Base-by-base conservation (phyloP, 2,329 filamentous ascomycete genomes). In the Talaromyces funiculosus region DNA sequence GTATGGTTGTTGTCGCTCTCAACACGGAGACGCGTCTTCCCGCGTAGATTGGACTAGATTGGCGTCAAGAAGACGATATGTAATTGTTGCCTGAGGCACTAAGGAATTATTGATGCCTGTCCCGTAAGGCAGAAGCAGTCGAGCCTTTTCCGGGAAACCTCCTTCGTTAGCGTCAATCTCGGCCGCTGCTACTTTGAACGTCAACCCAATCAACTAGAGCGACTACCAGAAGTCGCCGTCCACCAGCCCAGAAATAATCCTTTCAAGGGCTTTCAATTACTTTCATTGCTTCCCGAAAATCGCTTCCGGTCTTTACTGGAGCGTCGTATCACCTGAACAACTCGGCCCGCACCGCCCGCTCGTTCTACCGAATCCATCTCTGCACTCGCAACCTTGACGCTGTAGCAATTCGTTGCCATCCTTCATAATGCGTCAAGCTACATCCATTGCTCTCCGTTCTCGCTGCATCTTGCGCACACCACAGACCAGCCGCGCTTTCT, bases 391-490 rank as follows among this genome's bases (percentile, higher is more conserved):
- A 24, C 53, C 16, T 42, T 42, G 43, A 33, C 53, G 38, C 55
- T 53, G 38, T 22, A 20, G 14, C 31, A 45, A 1, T 37, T 22
- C 10, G n/a, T n/a, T 45, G 38, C 22, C 37, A 47, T 37, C 31
- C 26, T 58, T 31, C 60, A 49, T 64, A 64, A 78, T 78, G 75
- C 68, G 68, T 65, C 73, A 75, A 60, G 68, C 72, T 62, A 63
- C 73, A 65, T 73, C 75, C 59, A 68, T 75, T 58, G 66, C 70
- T 62, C 71, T 77, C 57, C 74, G 75, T 61, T 70, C 74, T 64
- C 73, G 74, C 65, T 72, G 72, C 65, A 63, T 76, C 38, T 65
- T 73, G 58, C 74, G 73, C 63, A 63, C 64, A 62, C 67, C 73
- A 35, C 72, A 73, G 66, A 74, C 68, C 37, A 59, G 68, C 56